Evolutionary conservation across 177 flowering plant species (phyloP).

Genomic region (Vitis hybrid): DNA sequence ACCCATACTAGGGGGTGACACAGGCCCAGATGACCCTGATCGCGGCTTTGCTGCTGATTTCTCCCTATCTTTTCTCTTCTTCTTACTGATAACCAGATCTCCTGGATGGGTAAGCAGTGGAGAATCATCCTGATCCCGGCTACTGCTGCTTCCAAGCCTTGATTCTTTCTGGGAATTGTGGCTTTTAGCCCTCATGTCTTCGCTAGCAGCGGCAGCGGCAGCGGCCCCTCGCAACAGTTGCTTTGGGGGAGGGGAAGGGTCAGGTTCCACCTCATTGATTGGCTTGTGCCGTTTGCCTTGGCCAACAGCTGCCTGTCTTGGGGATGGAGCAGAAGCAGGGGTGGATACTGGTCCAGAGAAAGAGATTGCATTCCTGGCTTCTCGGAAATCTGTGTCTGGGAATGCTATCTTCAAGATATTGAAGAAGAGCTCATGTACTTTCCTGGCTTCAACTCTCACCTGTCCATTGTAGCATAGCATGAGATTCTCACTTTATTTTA

Average conservation of each 20-base stretch:
- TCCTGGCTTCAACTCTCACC: conserved; percentile 89
- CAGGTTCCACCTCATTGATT: conserved; percentile 54
- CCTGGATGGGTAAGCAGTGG: conserved; percentile 81
- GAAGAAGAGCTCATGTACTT: conserved; percentile 86
- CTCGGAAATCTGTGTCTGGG: conserved; percentile 84
- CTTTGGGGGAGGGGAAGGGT: conserved; percentile 40
- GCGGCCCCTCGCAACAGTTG: conserved; percentile 35
- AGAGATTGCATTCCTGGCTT: conserved; percentile 55
- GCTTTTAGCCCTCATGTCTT: conserved; percentile 37
- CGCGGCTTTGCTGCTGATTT: conserved; percentile 58
- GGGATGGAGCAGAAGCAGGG: conserved; percentile 41
- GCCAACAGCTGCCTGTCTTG: conserved; percentile 35
- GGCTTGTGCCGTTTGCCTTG: conserved; percentile 59
- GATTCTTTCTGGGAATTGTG: conserved; percentile 57
- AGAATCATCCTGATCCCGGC: conserved; percentile 54
- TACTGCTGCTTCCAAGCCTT: conserved; percentile 44
- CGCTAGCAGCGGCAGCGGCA: conserved; percentile 18
- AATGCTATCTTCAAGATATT: conserved; percentile 79
- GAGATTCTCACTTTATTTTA: conserved; percentile 5
- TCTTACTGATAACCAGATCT: conserved; percentile 92
- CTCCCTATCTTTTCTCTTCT: conserved; percentile 93
- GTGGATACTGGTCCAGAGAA: conserved; percentile 46
- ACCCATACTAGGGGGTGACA: conserved; percentile 55
- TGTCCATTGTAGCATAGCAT: conserved; percentile 24
- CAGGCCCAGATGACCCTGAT: conserved; percentile 48